These are phyloP conservation scores for Coelastrella sp. DNA, from an alignment of 139 green algal genomes.

Conservation along the genomic window DNA sequence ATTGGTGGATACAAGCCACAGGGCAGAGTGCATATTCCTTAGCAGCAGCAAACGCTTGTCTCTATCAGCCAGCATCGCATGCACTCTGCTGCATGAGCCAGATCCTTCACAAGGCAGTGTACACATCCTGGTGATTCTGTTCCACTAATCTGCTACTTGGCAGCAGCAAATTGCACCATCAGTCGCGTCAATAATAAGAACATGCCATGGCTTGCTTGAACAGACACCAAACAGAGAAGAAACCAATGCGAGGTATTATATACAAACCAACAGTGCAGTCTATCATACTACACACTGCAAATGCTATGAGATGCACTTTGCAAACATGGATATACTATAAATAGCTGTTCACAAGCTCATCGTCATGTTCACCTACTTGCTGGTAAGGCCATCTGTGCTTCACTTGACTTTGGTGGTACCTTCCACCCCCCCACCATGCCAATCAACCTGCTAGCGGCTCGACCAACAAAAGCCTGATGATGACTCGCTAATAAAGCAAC, in stretches of 20 bases:
- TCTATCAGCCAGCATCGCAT: too few species aligned
- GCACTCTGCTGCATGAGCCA: too few species aligned
- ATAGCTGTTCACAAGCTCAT: neutral
- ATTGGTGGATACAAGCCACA: too few species aligned
- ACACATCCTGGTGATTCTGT: too few species aligned
- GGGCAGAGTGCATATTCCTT: too few species aligned
- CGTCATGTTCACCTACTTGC: neutral
- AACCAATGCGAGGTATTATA: neutral
- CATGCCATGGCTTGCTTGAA: too few species aligned
- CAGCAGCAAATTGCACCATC: too few species aligned
- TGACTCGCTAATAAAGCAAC: neutral
- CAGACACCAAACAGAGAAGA: neutral
- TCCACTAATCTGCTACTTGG: too few species aligned
- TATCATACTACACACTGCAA: too few species aligned
- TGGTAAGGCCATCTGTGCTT: conserved; percentile 19
- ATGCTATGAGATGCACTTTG: neutral
- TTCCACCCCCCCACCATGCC: conserved; percentile 43
- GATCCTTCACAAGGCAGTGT: too few species aligned
- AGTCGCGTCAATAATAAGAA: too few species aligned
- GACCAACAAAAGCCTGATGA: neutral
- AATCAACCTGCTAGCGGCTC: neutral
- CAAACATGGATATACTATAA: neutral
- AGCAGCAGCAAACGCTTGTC: too few species aligned
- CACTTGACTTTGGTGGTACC: neutral
- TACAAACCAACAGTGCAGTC: neutral